Evolutionary conservation across 2,329 filamentous ascomycete species (phyloP).

Genomic region (Ophiocordyceps robertsii): DNA sequence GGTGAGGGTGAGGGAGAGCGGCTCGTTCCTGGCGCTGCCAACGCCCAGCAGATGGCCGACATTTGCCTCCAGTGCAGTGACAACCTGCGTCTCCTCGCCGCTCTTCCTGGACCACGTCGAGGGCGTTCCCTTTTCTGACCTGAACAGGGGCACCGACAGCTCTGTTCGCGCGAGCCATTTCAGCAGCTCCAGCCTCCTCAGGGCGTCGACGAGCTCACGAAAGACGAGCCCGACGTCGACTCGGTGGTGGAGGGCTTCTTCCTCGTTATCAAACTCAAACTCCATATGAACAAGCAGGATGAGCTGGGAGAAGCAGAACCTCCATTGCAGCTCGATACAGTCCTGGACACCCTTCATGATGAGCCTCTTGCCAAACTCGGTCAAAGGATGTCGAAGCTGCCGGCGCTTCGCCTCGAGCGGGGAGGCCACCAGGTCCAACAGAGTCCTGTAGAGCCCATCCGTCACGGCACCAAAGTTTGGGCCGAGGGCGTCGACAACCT

Average conservation of each 20-base stretch:
- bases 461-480: slow-evolving; percentile 48
- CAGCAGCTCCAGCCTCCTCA: slow-evolving; percentile 63
- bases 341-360: slow-evolving; percentile 70
- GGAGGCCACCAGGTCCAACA: slow-evolving; percentile 31
- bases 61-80: slow-evolving; percentile 47
- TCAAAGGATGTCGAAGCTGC: slow-evolving; percentile 41
- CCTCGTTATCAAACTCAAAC: slow-evolving; percentile 62
- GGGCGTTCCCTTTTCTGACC: slow-evolving; percentile 19
- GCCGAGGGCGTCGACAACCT: slow-evolving; percentile 56
- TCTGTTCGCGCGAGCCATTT: slow-evolving; percentile 52
- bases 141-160: slow-evolving; percentile 34
- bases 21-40: slow-evolving; percentile 32
- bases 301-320: slow-evolving; percentile 68
- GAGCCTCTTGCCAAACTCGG: slow-evolving; percentile 63
- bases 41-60: slow-evolving; percentile 52
- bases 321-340: slow-evolving; percentile 57
- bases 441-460: slow-evolving; percentile 37
- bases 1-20: slow-evolving; percentile 47
- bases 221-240: slow-evolving; percentile 59
- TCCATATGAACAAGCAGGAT: slow-evolving; percentile 79
- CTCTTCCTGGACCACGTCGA: slow-evolving; percentile 23
- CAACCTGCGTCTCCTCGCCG: slow-evolving; percentile 30
- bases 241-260: slow-evolving; percentile 46
- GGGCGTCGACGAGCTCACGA: slow-evolving; percentile 51
- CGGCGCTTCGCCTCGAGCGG: slow-evolving; percentile 31